These are phyloP conservation scores for Amanita fuliginea DNA, from an alignment of 768 basidiomycete species.

Conservation along the genomic window DNA sequence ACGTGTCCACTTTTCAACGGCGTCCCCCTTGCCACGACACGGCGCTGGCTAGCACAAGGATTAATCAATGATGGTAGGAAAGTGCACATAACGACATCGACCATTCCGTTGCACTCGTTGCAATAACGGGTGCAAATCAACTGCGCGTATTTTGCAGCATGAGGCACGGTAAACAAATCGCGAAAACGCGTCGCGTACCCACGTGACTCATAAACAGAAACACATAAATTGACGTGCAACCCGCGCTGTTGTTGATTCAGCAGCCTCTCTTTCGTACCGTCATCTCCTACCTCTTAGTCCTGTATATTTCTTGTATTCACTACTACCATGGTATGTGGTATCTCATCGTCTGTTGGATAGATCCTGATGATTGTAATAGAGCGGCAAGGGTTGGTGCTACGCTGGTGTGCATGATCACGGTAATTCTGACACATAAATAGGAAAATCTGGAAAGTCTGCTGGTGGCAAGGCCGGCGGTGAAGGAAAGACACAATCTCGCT, in stretches of 20 bases:
- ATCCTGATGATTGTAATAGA: slow-evolving; percentile 13
- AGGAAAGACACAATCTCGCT: slow-evolving; percentile 55
- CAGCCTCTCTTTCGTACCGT: slow-evolving; percentile 26
- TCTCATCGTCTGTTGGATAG: neutral
- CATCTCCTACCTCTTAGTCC: slow-evolving; percentile 14
- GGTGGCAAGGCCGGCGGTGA: slow-evolving; percentile 54
- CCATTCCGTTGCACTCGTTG: no score
- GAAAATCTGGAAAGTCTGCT: slow-evolving; percentile 56
- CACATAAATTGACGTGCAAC: slow-evolving; percentile 31
- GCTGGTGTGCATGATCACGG: neutral
- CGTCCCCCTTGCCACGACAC: no score
- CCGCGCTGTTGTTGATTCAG: slow-evolving; percentile 19
- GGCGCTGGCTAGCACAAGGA: no score
- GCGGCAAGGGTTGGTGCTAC: slow-evolving; percentile 24
- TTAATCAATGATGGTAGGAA: no score
- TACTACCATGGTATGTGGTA: slow-evolving; percentile 16
- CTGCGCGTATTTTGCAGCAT: no score
- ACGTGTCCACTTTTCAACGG: no score
- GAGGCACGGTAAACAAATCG: neutral
- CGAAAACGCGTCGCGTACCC: slow-evolving; percentile 10
- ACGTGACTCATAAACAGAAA: slow-evolving; percentile 22
- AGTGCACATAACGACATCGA: no score
- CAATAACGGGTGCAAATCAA: no score
- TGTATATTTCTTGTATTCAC: slow-evolving; percentile 12
- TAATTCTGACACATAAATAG: slow-evolving; percentile 13